A percentile compares a stretch with the other conserved stretches of the same genome.
Evolutionary conservation across 2,329 filamentous ascomycete genomes (phyloP).

Genomic region (Stachybotrys chartarum): DNA sequence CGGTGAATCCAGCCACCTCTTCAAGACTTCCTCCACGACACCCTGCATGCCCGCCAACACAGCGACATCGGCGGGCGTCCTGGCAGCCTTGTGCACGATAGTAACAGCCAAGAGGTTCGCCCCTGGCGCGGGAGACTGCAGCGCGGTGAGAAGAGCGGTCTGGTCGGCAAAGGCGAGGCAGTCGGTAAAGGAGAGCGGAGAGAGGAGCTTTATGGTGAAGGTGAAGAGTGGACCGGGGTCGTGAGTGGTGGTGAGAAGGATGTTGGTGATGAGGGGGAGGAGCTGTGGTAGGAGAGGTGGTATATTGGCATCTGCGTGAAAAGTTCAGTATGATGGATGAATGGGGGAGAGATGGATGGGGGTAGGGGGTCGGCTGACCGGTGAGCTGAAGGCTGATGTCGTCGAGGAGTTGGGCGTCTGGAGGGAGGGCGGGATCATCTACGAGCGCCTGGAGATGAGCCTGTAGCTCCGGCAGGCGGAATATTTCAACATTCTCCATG

Average conservation of each 20-base stretch:
- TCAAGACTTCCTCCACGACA: conserved; percentile 40
- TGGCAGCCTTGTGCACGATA: conserved; percentile 48
- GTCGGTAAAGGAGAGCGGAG: conserved; percentile 44
- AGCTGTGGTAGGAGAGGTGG: conserved; percentile 43
- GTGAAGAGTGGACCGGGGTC: conserved; percentile 45
- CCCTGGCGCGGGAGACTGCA: conserved; percentile 45
- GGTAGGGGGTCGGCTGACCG: conserved; percentile 23
- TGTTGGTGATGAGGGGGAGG: conserved; percentile 44
- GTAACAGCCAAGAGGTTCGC: conserved; percentile 51
- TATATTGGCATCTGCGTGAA: conserved; percentile 39
- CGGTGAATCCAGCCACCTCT: conserved; percentile 44
- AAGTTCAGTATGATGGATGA: background rate
- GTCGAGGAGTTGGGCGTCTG: conserved; percentile 47
- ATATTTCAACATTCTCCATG: conserved; percentile 37
- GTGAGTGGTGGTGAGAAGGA: conserved; percentile 42
- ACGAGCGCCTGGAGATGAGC: conserved; percentile 33
- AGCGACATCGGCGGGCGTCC: conserved; percentile 38
- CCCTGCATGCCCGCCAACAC: conserved; percentile 42
- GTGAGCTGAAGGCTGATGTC: conserved; percentile 52
- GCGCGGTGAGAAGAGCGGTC: conserved; percentile 41
- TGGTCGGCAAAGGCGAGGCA: conserved; percentile 44
- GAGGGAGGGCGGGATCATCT: conserved; percentile 2
- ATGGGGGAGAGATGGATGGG: background rate
- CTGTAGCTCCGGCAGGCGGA: conserved; percentile 46
- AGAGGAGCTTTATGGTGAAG: conserved; percentile 48